These are phyloP conservation scores for Amylocarpus encephaloides DNA, from an alignment of 2,329 filamentous ascomycete genomes.

Conservation along the genomic window DNA sequence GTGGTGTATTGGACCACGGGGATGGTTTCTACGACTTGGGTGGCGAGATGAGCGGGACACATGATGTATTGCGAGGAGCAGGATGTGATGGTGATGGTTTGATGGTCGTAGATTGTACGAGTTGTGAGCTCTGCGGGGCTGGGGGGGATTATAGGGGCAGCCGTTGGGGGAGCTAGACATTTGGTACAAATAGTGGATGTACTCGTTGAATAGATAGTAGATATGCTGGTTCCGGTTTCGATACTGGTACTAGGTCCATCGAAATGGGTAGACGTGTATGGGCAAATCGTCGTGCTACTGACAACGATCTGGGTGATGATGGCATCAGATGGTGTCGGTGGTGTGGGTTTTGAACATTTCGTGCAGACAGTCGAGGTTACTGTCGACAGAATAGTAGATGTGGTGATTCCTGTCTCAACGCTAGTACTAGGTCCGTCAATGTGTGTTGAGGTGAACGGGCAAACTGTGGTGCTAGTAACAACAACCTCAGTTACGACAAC, in stretches of 20 bases:
- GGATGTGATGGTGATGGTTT: constrained; percentile 4
- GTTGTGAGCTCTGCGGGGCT: constrained; percentile 3
- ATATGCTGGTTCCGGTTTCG: constrained; percentile 20
- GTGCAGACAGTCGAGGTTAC: constrained; percentile 24
- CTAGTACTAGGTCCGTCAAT: constrained; percentile 15
- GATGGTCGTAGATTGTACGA: constrained; percentile 3
- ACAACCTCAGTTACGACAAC: constrained; percentile 6
- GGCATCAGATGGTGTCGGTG: not conserved
- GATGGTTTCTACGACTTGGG: constrained; percentile 1
- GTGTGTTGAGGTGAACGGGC: constrained; percentile 20
- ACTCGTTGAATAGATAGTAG: constrained; percentile 31
- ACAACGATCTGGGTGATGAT: constrained; percentile 5
- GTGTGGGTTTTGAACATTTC: constrained; percentile 7
- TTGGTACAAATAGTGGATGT: constrained; percentile 24
- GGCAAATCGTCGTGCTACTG: constrained; percentile 6
- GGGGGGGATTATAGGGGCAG: not conserved
- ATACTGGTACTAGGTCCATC: constrained; percentile 16
- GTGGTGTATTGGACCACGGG: constrained; percentile 11
- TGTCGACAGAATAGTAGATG: constrained; percentile 30
- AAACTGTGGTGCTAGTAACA: constrained; percentile 4
- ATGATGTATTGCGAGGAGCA: not conserved
- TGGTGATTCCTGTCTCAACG: constrained; percentile 18
- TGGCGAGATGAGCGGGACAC: not conserved
- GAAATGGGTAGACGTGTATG: constrained; percentile 20
- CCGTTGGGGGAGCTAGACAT: not conserved